These are phyloP conservation scores for Boletus reticulatus DNA, from an alignment of 768 basidiomycete genomes.

Conservation along the genomic window DNA sequence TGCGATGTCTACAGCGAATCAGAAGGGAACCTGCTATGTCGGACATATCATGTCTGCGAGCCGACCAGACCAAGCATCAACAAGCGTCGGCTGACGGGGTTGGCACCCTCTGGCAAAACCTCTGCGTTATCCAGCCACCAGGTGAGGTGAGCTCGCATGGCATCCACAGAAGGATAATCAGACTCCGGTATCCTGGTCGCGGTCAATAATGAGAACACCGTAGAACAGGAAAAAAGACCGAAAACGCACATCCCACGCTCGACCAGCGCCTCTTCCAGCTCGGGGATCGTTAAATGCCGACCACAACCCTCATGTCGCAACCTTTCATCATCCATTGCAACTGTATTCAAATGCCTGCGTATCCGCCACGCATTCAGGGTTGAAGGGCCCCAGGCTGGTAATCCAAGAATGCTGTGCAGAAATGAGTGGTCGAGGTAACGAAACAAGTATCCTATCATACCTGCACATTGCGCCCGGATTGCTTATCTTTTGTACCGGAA, in stretches of 20 bases:
- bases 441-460: constrained; percentile 36
- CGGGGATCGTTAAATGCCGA: constrained; percentile 46
- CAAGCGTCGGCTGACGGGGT: constrained; percentile 48
- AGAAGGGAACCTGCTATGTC: neutral
- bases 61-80: constrained; percentile 43
- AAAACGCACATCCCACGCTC: constrained; percentile 75
- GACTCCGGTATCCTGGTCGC: constrained; percentile 35
- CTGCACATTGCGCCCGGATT: constrained; percentile 50
- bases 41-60: constrained; percentile 19
- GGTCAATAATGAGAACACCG: neutral
- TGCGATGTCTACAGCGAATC: constrained; percentile 9
- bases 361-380: constrained; percentile 35
- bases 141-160: constrained; percentile 48
- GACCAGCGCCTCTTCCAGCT: constrained; percentile 62
- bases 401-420: constrained; percentile 40
- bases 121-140: constrained; percentile 64
- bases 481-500: constrained; percentile 8
- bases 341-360: constrained; percentile 33
- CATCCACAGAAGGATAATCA: constrained; percentile 38
- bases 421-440: neutral
- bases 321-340: constrained; percentile 64
- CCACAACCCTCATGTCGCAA: constrained; percentile 49
- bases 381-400: constrained; percentile 39
- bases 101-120: constrained; percentile 32
- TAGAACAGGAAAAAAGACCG: neutral